Evolutionary conservation across 371 early-diverging fungal genomes (phyloP).

Genomic region (Lichtheimia corymbifera): DNA sequence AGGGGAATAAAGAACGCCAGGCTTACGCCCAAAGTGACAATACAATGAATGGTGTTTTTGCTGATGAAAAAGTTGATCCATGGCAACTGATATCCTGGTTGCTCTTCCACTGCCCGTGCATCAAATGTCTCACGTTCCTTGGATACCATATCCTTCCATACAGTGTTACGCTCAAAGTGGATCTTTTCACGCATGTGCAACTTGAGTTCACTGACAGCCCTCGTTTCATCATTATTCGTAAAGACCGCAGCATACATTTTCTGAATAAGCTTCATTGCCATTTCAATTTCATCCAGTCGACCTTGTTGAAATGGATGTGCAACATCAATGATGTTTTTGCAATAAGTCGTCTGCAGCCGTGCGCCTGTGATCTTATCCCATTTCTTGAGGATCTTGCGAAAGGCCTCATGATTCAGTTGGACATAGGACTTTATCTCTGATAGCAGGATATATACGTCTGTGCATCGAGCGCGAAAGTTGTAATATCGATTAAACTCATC

Average conservation of each 20-base stretch:
- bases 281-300: conserved; percentile 38
- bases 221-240: conserved; percentile 47
- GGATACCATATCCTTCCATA: conserved; percentile 81
- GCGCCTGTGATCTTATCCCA: conserved; percentile 83
- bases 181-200: conserved; percentile 68
- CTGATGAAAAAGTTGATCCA: conserved; percentile 19
- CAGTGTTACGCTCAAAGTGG: conserved; percentile 76
- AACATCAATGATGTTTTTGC: conserved; percentile 47
- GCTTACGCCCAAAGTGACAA: conserved; percentile 33
- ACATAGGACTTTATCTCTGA: conserved; percentile 83
- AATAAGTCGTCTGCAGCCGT: conserved; percentile 48
- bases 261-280: conserved; percentile 47
- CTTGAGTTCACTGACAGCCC: conserved; percentile 62
- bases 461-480: conserved; percentile 10
- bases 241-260: conserved; percentile 57
- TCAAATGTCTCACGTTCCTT: conserved; percentile 60
- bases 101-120: conserved; percentile 33
- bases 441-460: conserved; percentile 26
- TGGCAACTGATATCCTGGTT: conserved; percentile 33
- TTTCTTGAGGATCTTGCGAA: conserved; percentile 92
- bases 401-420: conserved; percentile 88
- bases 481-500: conserved; percentile 16
- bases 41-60: conserved; percentile 14
- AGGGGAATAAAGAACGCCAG: conserved; percentile 54
- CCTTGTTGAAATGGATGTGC: conserved; percentile 53